phyloP scores from a whole-genome alignment of 2,329 filamentous ascomycete species.

The Colletotrichum gigasporum region DNA sequence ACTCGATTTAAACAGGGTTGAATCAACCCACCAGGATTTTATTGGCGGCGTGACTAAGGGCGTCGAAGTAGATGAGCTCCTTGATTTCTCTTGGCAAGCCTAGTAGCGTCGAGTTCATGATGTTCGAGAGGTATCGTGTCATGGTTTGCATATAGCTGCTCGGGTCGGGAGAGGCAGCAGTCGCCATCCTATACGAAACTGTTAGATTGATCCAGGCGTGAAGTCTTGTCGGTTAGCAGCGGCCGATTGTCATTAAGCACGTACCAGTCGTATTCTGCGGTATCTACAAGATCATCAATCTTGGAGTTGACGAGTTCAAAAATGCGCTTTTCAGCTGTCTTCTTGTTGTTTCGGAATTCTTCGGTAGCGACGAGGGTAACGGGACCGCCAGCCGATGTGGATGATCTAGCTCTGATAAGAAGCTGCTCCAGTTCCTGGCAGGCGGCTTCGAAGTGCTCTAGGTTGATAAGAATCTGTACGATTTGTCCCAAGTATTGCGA shows the following conservation, averaged over 20 bases:
- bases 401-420: slow-evolving; percentile 84
- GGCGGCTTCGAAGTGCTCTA: slow-evolving; percentile 95
- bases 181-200: slow-evolving; percentile 55
- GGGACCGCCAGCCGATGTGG: slow-evolving; percentile 81
- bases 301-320: slow-evolving; percentile 99
- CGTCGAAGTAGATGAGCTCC: slow-evolving; percentile 97
- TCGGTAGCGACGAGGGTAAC: slow-evolving; percentile 85
- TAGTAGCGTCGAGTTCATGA: slow-evolving; percentile 94
- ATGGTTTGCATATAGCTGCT: slow-evolving; percentile 96
- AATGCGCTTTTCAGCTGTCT: slow-evolving; percentile 95
- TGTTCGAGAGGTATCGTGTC: slow-evolving; percentile 91
- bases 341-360: slow-evolving; percentile 89
- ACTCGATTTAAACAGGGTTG: too few species aligned
- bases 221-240: not conserved
- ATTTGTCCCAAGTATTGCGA: slow-evolving; percentile 98
- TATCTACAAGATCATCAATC: slow-evolving; percentile 96
- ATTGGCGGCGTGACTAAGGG: slow-evolving; percentile 87
- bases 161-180: slow-evolving; percentile 73
- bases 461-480: slow-evolving; percentile 96
- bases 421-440: slow-evolving; percentile 90
- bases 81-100: slow-evolving; percentile 96
- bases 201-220: not conserved
- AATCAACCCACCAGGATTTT: slow-evolving; percentile 75
- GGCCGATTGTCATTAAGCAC: slow-evolving; percentile 25
- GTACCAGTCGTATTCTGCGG: slow-evolving; percentile 95